These are phyloP conservation scores for Cerioporus squamosus DNA, from an alignment of 1,284 basidiomycete species.

Conservation along the genomic window DNA sequence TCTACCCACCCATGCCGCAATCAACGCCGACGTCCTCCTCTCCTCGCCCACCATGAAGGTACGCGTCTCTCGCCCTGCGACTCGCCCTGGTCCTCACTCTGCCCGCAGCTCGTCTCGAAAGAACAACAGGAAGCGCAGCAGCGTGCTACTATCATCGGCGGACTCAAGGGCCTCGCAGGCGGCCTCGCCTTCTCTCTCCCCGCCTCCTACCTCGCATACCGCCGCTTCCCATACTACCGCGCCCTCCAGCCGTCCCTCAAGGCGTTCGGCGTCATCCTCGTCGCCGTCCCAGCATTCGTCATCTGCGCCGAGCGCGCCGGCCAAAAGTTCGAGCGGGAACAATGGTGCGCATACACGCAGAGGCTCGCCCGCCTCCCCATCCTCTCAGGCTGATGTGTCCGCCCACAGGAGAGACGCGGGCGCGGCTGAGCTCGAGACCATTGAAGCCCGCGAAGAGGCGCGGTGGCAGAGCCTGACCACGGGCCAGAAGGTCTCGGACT, in stretches of 20 bases:
- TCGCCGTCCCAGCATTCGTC: constrained; percentile 72
- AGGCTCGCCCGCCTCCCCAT: neutral
- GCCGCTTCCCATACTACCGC: constrained; percentile 65
- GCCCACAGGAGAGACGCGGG: constrained; percentile 60
- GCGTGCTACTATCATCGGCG: constrained; percentile 61
- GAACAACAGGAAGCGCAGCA: constrained; percentile 57
- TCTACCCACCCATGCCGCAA: constrained; percentile 20
- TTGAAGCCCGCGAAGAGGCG: constrained; percentile 49
- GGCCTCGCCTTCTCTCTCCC: constrained; percentile 60
- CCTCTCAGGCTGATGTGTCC: neutral
- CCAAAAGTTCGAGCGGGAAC: constrained; percentile 69
- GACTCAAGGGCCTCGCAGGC: constrained; percentile 61
- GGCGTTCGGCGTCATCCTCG: constrained; percentile 68
- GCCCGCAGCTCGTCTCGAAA: constrained; percentile 43
- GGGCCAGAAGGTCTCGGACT: constrained; percentile 71
- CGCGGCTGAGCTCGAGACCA: constrained; percentile 59
- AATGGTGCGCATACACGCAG: constrained; percentile 56
- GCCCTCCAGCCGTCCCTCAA: constrained; percentile 77
- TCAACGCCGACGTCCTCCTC: neutral
- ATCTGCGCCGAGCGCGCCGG: constrained; percentile 83
- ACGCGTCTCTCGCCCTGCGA: neutral
- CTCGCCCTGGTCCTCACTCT: neutral
- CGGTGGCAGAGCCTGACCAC: constrained; percentile 65
- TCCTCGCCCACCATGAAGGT: constrained; percentile 17
- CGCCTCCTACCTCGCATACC: constrained; percentile 61